Evolutionary conservation across 495 filamentous ascomycete species (phyloP).

Genomic region (Penicillium chermesinum): DNA sequence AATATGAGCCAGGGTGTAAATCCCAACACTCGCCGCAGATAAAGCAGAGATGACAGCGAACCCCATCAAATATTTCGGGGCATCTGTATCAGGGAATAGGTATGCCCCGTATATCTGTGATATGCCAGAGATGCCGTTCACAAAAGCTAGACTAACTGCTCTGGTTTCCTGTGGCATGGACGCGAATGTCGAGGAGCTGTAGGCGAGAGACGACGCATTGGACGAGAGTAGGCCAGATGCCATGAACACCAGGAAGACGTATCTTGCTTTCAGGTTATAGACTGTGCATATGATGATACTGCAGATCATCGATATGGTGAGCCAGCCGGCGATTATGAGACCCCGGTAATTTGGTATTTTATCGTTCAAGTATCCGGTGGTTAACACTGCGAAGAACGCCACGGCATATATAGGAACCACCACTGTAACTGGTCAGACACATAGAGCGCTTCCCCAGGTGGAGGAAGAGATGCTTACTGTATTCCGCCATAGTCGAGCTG

Average conservation of each 20-base stretch:
- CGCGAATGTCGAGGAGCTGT: conserved; percentile 39
- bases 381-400: conserved; percentile 34
- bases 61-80: conserved; percentile 34
- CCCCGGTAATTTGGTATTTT: conserved; percentile 27
- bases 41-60: conserved; percentile 37
- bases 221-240: conserved; percentile 46
- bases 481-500: conserved; percentile 33
- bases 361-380: conserved; percentile 31
- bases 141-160: conserved; percentile 43
- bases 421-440: not conserved
- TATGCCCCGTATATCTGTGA: conserved; percentile 46
- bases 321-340: conserved; percentile 29
- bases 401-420: conserved; percentile 39
- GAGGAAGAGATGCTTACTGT: no score
- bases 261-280: conserved; percentile 43
- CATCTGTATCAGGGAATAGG: conserved; percentile 31
- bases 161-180: conserved; percentile 26
- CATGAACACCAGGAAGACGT: conserved; percentile 49
- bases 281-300: conserved; percentile 40
- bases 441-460: no score
- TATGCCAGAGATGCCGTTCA: conserved; percentile 47
- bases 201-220: conserved; percentile 41
- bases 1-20: no score
- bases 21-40: no score
- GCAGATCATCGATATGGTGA: conserved; percentile 35